These are phyloP conservation scores for Baudoinia panamericana DNA, from an alignment of 495 filamentous ascomycete genomes.

Conservation along the genomic window DNA sequence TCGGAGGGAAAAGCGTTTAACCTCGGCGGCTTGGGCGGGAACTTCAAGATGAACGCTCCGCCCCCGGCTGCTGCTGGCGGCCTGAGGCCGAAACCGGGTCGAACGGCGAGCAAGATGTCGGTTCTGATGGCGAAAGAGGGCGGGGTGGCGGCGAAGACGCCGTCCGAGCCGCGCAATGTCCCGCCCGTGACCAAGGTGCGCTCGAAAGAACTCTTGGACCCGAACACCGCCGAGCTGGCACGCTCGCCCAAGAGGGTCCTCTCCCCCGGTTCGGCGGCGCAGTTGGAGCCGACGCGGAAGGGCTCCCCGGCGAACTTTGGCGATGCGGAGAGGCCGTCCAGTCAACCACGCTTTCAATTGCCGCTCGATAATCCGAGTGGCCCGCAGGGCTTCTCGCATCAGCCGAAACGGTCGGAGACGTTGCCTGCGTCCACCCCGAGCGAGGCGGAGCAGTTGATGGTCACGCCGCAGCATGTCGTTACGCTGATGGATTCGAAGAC, in stretches of 20 bases:
- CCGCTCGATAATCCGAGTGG: constrained; percentile 34
- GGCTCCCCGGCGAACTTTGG: constrained; percentile 33
- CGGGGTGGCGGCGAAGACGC: background rate
- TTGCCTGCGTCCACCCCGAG: constrained; percentile 27
- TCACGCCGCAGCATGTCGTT: constrained; percentile 51
- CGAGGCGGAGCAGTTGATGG: constrained; percentile 31
- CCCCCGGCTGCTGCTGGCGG: too few species aligned
- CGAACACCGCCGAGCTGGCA: constrained; percentile 8
- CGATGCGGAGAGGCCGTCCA: constrained; percentile 27
- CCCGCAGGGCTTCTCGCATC: constrained; percentile 17
- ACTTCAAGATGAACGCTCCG: constrained; percentile 20
- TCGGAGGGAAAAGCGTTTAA: constrained; percentile 50
- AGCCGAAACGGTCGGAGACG: constrained; percentile 40
- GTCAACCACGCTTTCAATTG: constrained; percentile 31
- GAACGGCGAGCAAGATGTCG: background rate
- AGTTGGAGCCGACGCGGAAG: constrained; percentile 26
- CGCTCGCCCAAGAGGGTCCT: constrained; percentile 22
- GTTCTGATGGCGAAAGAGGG: background rate
- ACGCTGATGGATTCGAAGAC: constrained; percentile 47
- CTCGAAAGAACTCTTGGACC: constrained; percentile 4
- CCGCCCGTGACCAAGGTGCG: background rate
- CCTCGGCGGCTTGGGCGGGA: constrained; percentile 29
- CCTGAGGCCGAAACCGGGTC: too few species aligned
- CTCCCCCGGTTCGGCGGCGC: constrained; percentile 27
- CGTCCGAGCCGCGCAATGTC: background rate